A percentile compares a stretch with the other conserved stretches of the same genome.
These are phyloP conservation scores for Neonothopanus nambi DNA, from an alignment of 1,284 basidiomycete species.

Conservation along the genomic window DNA sequence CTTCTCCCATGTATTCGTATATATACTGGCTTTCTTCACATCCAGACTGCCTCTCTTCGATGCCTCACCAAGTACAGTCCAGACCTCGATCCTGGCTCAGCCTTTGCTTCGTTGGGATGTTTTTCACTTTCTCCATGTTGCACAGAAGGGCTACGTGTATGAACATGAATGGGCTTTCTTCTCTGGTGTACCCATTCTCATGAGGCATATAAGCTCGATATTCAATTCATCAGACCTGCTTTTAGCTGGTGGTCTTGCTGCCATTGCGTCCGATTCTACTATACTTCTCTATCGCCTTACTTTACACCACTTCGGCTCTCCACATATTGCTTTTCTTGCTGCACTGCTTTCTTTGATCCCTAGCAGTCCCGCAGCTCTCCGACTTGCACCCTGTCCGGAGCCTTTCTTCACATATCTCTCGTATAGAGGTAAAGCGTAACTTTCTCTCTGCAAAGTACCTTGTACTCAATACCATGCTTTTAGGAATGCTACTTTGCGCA, in stretches of 20 bases:
- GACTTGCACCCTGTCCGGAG: conserved; percentile 78
- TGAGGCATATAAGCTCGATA: conserved; percentile 40
- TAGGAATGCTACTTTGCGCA: conserved; percentile 66
- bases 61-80: conserved; percentile 37
- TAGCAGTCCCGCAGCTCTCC: conserved; percentile 76
- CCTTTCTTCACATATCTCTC: conserved; percentile 83
- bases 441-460: neutral
- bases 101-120: conserved; percentile 84
- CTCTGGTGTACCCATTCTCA: conserved; percentile 63
- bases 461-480: conserved; percentile 7
- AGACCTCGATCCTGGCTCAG: conserved; percentile 24
- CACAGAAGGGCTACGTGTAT: conserved; percentile 63
- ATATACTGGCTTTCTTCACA: conserved; percentile 8
- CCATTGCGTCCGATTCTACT: conserved; percentile 45
- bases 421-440: conserved; percentile 58
- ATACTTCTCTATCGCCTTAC: conserved; percentile 66
- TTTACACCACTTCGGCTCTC: conserved; percentile 51
- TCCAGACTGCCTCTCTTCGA: conserved; percentile 30
- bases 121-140: conserved; percentile 78
- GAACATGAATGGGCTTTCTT: conserved; percentile 93
- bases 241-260: conserved; percentile 39
- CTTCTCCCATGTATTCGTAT: conserved; percentile 20
- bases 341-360: conserved; percentile 75
- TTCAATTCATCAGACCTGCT: conserved; percentile 21
- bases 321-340: conserved; percentile 59